Conservation (phyloP, 2,329 filamentous ascomycete genomes). For the Aspergillus latus region DNA sequence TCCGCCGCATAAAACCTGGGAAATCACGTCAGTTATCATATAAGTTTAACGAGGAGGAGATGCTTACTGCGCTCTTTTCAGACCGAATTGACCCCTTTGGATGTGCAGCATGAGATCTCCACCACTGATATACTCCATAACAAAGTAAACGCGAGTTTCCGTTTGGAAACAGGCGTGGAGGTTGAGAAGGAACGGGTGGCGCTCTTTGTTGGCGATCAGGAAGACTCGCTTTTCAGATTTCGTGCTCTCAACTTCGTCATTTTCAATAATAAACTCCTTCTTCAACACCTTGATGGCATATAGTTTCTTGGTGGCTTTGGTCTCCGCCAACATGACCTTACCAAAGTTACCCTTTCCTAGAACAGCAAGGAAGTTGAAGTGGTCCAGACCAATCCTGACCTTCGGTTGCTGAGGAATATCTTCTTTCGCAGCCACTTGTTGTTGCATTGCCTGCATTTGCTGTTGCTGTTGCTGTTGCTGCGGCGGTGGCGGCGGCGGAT, state of each 20-base stretch:
- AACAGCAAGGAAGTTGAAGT: constrained; percentile 98
- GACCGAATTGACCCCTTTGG: constrained; percentile 91
- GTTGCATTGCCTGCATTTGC: constrained; percentile 22
- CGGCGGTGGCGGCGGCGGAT: constrained; percentile 23
- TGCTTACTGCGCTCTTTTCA: constrained; percentile 89
- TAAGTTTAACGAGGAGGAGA: neutral
- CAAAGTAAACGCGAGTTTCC: constrained; percentile 96
- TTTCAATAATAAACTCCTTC: constrained; percentile 99
- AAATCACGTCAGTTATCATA: neutral
- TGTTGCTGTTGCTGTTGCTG: constrained; percentile 17
- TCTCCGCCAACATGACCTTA: constrained; percentile 99
- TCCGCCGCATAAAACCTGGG: constrained; percentile 87
- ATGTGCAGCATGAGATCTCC: constrained; percentile 99
- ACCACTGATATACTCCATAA: constrained; percentile 99
- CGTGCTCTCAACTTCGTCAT: constrained; percentile 97
- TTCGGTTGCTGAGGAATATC: constrained; percentile 34
- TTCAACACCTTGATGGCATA: constrained; percentile 99
- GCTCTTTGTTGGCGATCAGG: constrained; percentile 92
- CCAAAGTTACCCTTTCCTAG: constrained; percentile 99
- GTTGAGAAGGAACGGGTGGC: constrained; percentile 92
- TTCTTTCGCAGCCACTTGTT: constrained; percentile 29
- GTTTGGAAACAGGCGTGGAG: constrained; percentile 99
- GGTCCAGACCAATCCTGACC: constrained; percentile 85
- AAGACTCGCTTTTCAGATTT: constrained; percentile 97
- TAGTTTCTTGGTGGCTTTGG: constrained; percentile 84